Base-by-base conservation (phyloP, 1,284 basidiomycete genomes). In the Stereum hirsutum region DNA sequence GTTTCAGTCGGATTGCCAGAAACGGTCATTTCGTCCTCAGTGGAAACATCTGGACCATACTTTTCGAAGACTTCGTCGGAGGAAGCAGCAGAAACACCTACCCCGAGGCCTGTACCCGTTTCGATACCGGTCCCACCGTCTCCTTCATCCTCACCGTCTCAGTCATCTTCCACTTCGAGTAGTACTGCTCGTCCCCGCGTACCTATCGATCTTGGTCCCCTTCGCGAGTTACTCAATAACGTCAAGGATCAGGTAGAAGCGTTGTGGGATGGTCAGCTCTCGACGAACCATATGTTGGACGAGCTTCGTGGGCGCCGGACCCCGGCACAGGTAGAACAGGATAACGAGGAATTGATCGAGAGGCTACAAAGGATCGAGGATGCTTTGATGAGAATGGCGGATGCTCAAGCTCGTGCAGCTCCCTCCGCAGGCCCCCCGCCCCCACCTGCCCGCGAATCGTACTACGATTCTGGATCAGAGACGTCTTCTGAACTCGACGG, bases 221-320 rank as follows among this genome's bases (percentile, higher is more conserved):
- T 78, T 24, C 63, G 69, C 7, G 64, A 70, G 6, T 54, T 68
- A 33, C 50, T 86, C 38, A 60, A 69, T 12, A 65, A 64, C 10
- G 64, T 86, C 32, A 65, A 69, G 39, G 68, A 72, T 11, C 71
- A 78, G 51, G 59, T 78, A 2, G 60, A 61, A 3, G 69, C 64
- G 4, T 57, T 87, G 14, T 67, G 70, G 61, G 69, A 82, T 39
- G 74, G 72, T 3, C 84, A 87, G 56, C 52, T 60, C 0, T 63
- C 70, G 0, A 72, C 79, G 5, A 78, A 78, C 42, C 65, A 70
- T 28, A 62, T 66, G 47, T 47, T 75, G 32, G 64, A 72, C 23
- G 68, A 75, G 36, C 54, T 75, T 26, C 62, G 64, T 7, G 50
- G 54, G 28, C 52, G 26, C 33, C 39, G 39, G 35, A 44, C 52